Evolutionary conservation across 257 asterid species (phyloP), one percentile per base, ranked within the genome.

Genomic region (Voacanga thouarsii): DNA sequence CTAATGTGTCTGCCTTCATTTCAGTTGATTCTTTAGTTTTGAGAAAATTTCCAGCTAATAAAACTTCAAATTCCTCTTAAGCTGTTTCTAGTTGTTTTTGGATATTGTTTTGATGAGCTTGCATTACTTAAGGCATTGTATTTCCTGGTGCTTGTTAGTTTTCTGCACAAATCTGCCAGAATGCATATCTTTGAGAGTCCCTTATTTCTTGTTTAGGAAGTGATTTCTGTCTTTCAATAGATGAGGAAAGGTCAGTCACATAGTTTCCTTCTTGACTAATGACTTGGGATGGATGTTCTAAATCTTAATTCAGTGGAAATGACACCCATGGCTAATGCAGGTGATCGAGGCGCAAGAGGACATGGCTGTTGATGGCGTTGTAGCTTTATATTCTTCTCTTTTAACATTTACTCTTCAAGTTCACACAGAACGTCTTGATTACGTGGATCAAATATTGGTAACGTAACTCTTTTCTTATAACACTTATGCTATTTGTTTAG

Each of bases 281-380:
- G 21, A 23, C 21, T 60, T 39, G 44, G 26, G 39, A 73, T 30
- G 11, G 12, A 51, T n/a, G 15, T 69, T 43, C 61, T 44, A 60
- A 39, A 30, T 78, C 43, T 81, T 55, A 65, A 53, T 72, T 28
- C 24, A 19, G 60, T 69, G 23, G 18, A 80, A 76, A 72, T 51
- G 64, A 74, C 76, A 63, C 68, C 23, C 68, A 12, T 75, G 60
- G 64, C 66, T 84, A 74, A 75, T 93, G 87, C 97, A 96, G 99
- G 99, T 96, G 87, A 91, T 96, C 80, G 99, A 94, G 83, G 99
- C 97, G 63, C 99, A 93, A 82, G 98, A 90, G 60, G 87, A 90
- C 83, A 89, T 96, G 97, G 86, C 96, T 23, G 81, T 89, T 76
- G 90, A 77, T 85, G 99, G 97, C 79, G 95, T 92, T 72, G 97